Evolutionary conservation across 2,329 filamentous ascomycete genomes (phyloP), one percentile per base, ranked within the genome.

Genomic region (Metarhizium guizhouense): DNA sequence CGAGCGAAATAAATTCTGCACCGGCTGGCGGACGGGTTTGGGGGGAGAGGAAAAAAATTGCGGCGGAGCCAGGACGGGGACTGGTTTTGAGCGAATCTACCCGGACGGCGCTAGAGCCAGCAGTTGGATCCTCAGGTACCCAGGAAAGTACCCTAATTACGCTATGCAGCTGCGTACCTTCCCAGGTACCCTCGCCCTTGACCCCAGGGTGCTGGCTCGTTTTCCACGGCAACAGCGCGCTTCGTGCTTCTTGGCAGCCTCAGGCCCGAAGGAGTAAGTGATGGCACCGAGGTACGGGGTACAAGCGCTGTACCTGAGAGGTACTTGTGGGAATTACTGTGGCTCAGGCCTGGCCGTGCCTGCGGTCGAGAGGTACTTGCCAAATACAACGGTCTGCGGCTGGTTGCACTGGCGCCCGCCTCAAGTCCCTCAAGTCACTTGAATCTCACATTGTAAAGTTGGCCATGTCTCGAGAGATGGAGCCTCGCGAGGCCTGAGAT

Each of bases 71-170:
- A 63, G 62, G 62, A 70, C 65, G 69, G 70, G 70, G 70, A 70
- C 72, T 71, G 69, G 77, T 77, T 77, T 66, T 63, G 71, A 74
- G 76, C 77, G 76, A 80, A 72, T 79, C 75, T 78, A 79, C 71
- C 77, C 76, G 77, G 67, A 67, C 63, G 61, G 57, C 63, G 61
- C 68, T 67, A 65, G 64, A 55, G 60, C 59, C 53, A 48, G 47
- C 49, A 40, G 34, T 61, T 58, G 62, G 30, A 56, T 58, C 56
- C 54, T 57, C 53, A 57, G 53, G 56, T 53, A 54, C 50, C 25
- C 42, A 55, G 18, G 32, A 36, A 20, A 18, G 38, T 40, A 49
- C 53, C 45, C 48, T 14, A 29, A 0, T 4, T 48, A n/a, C 11
- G 45, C 20, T 30, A 13, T 13, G 20, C 7, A 7, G 43, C n/a